These are phyloP conservation scores for Kwoniella europaea DNA, from an alignment of 768 basidiomycete species.

Conservation along the genomic window DNA sequence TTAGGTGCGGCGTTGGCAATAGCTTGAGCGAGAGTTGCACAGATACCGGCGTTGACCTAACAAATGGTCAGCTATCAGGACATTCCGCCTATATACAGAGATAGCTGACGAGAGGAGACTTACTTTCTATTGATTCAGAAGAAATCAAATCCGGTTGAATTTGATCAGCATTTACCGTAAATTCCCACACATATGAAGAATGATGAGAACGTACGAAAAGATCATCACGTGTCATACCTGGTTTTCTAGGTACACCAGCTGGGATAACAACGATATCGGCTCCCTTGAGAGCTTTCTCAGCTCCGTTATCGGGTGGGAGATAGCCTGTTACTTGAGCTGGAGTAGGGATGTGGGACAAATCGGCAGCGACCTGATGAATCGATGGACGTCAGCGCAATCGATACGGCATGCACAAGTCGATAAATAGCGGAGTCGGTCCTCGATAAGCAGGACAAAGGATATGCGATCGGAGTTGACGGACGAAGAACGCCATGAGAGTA, in stretches of 20 bases:
- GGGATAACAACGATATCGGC: constrained; percentile 94
- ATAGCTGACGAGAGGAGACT: constrained; percentile 10
- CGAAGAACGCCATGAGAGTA: not conserved
- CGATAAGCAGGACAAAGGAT: constrained; percentile 16
- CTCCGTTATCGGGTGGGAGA: constrained; percentile 53
- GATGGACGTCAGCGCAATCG: not conserved
- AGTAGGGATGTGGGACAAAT: constrained; percentile 93
- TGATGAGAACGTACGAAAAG: constrained; percentile 54
- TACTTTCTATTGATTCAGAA: constrained; percentile 23
- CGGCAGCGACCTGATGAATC: constrained; percentile 72
- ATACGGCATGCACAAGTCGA: not conserved
- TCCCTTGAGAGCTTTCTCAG: constrained; percentile 73
- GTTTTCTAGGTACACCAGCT: constrained; percentile 98
- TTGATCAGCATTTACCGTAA: constrained; percentile 59
- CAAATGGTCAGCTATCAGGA: constrained; percentile 1
- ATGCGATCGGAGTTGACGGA: not conserved
- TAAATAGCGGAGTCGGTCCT: not conserved
- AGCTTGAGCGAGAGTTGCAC: constrained; percentile 89
- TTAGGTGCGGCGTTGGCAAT: constrained; percentile 83
- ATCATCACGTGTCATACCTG: constrained; percentile 61
- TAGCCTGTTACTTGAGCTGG: constrained; percentile 69
- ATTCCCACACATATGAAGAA: not conserved
- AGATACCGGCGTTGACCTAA: constrained; percentile 92
- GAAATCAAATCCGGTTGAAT: not conserved
- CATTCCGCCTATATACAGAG: not conserved